phyloP scores from a whole-genome alignment of 352 stramenopile species.

The Globisporangium nodosum region DNA sequence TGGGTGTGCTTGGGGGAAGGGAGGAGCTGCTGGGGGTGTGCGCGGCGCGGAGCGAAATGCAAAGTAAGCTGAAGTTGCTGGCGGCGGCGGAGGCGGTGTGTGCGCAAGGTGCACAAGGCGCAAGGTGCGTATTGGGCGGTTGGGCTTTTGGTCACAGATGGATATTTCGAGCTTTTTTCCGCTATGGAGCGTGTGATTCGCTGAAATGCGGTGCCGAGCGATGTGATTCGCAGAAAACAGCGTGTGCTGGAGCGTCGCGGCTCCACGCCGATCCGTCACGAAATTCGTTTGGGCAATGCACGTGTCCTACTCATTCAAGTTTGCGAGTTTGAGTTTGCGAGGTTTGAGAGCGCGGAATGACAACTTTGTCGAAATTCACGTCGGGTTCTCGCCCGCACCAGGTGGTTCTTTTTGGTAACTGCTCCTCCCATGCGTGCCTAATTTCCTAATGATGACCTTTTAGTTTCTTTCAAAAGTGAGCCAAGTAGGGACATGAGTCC shows the following conservation, averaged over 20 bases:
- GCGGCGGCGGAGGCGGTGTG: not conserved
- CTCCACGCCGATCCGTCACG: slow-evolving; percentile 55
- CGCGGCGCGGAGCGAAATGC: slow-evolving; percentile 32
- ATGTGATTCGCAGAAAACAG: not conserved
- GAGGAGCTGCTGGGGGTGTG: slow-evolving; percentile 10
- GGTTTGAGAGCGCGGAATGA: too few species aligned
- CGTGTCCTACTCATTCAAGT: too few species aligned
- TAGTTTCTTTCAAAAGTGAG: too few species aligned
- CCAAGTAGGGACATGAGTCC: too few species aligned
- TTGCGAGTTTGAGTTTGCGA: too few species aligned
- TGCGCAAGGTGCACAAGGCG: not conserved
- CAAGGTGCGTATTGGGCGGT: too few species aligned
- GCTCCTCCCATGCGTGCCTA: not conserved
- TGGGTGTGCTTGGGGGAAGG: not conserved
- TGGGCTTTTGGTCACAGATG: too few species aligned
- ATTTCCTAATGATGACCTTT: too few species aligned
- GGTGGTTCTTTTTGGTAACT: slow-evolving; percentile 15
- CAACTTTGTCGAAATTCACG: slow-evolving; percentile 1
- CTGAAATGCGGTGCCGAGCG: not conserved
- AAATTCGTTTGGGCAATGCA: slow-evolving; percentile 19
- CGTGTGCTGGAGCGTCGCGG: not conserved
- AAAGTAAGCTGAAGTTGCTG: slow-evolving; percentile 28
- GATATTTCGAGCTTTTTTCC: not conserved
- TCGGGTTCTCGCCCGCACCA: not conserved
- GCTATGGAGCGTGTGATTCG: not conserved